phyloP scores from a whole-genome alignment of 2,329 filamentous ascomycete species.

The Metarhizium rileyi region DNA sequence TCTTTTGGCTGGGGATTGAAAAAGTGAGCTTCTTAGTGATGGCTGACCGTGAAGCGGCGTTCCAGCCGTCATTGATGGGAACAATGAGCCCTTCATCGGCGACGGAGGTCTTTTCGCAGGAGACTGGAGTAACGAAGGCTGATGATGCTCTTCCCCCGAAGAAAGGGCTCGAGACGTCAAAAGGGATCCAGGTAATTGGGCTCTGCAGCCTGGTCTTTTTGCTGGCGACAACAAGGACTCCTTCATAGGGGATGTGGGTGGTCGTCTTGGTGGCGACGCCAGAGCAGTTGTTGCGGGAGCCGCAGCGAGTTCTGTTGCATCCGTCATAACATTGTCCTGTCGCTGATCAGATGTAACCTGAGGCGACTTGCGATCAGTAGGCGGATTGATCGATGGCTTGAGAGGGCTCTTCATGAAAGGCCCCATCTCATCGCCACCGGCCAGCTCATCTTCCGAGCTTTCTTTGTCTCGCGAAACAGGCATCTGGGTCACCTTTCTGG shows the following conservation, averaged over 20 bases:
- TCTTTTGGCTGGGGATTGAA: conserved; percentile 44
- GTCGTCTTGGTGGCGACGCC: conserved; percentile 46
- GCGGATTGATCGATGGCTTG: conserved; percentile 26
- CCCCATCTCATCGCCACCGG: conserved; percentile 39
- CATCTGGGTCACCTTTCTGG: conserved; percentile 55
- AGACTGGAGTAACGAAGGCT: conserved; percentile 32
- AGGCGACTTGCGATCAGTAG: conserved; percentile 11
- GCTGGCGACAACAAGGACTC: conserved; percentile 48
- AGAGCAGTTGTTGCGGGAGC: conserved; percentile 18
- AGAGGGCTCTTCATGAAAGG: conserved; percentile 46
- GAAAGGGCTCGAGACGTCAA: conserved; percentile 16
- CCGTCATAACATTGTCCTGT: conserved; percentile 7
- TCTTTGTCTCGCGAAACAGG: conserved; percentile 33
- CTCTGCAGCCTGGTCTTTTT: conserved; percentile 26
- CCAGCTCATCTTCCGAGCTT: conserved; percentile 50
- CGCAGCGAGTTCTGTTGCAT: conserved; percentile 3
- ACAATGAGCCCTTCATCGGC: conserved; percentile 28
- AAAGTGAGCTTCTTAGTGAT: conserved; percentile 35
- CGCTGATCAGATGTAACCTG: conserved; percentile 5
- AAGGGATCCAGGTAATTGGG: conserved; percentile 23
- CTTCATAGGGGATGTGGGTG: conserved; percentile 41
- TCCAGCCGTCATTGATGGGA: conserved; percentile 13
- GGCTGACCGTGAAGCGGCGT: conserved; percentile 23
- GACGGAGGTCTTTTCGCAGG: conserved; percentile 41
- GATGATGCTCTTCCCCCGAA: conserved; percentile 8